phyloP scores from a whole-genome alignment of 371 early-diverging fungal species.

The Mucor velutinosus region DNA sequence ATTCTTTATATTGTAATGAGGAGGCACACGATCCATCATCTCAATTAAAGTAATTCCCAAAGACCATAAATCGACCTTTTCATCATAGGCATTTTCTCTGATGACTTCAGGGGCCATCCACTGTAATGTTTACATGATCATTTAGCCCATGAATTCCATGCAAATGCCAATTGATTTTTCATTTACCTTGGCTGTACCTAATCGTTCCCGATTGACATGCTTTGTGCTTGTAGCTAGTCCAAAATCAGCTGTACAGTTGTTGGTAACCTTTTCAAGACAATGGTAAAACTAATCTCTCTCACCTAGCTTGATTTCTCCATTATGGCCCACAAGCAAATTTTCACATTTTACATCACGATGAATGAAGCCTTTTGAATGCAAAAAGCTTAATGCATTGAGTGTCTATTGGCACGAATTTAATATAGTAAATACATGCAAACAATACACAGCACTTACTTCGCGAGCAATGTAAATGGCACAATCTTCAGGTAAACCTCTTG shows the following conservation, averaged over 20 bases:
- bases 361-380: slow-evolving; percentile 48
- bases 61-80: slow-evolving; percentile 54
- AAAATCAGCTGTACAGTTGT: slow-evolving; percentile 42
- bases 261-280: not conserved
- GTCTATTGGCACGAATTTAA: slow-evolving; percentile 14
- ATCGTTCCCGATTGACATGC: slow-evolving; percentile 39
- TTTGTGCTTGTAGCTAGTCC: slow-evolving; percentile 44
- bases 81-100: slow-evolving; percentile 37
- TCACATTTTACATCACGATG: slow-evolving; percentile 58
- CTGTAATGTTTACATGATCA: slow-evolving; percentile 4
- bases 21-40: slow-evolving; percentile 61
- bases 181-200: slow-evolving; percentile 50
- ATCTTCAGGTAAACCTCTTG: slow-evolving; percentile 44
- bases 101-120: slow-evolving; percentile 62
- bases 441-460: slow-evolving; percentile 24
- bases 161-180: not conserved
- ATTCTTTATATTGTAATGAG: slow-evolving; percentile 42
- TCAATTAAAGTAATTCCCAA: slow-evolving; percentile 54
- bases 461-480: slow-evolving; percentile 42
- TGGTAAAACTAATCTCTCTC: not conserved
- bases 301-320: slow-evolving; percentile 52
- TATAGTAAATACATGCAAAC: not conserved
- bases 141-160: not conserved
- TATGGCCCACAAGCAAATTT: slow-evolving; percentile 42
- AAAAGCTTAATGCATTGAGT: slow-evolving; percentile 40